Percentiles rank a stretch among this genome's conserved stretches.
phyloP scores from a whole-genome alignment of 2,329 filamentous ascomycete species.

The Alternaria tenuissima region DNA sequence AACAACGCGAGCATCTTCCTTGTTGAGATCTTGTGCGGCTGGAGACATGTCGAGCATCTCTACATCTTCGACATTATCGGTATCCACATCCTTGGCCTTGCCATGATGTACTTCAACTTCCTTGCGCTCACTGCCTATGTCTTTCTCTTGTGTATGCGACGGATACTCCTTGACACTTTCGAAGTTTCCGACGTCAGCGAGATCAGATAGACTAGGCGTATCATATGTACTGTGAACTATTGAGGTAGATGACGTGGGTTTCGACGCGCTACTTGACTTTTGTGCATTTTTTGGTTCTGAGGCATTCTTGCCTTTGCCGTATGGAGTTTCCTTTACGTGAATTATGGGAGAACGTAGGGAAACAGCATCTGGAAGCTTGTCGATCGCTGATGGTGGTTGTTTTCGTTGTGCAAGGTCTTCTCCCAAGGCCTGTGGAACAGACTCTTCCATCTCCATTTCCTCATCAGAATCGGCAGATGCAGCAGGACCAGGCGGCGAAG shows the following conservation, averaged over 20 bases:
- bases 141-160: neutral
- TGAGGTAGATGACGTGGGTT: constrained; percentile 34
- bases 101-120: neutral
- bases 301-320: constrained; percentile 26
- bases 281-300: constrained; percentile 16
- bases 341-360: constrained; percentile 19
- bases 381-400: neutral
- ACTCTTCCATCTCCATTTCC: constrained; percentile 42
- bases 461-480: constrained; percentile 27
- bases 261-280: constrained; percentile 22
- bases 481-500: constrained; percentile 26
- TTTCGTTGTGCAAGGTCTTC: constrained; percentile 23
- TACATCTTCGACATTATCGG: neutral
- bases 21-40: neutral
- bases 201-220: constrained; percentile 15
- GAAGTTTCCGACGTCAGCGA: neutral
- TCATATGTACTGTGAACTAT: constrained; percentile 39
- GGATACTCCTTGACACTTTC: neutral
- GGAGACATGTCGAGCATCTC: neutral
- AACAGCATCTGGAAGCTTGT: neutral
- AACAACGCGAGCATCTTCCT: neutral
- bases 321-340: constrained; percentile 44
- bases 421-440: constrained; percentile 40
- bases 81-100: neutral
- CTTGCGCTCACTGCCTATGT: neutral